A percentile compares a stretch with the other conserved stretches of the same genome.
Conservation (phyloP, 768 basidiomycete species). For the Exidia glandulosa region DNA sequence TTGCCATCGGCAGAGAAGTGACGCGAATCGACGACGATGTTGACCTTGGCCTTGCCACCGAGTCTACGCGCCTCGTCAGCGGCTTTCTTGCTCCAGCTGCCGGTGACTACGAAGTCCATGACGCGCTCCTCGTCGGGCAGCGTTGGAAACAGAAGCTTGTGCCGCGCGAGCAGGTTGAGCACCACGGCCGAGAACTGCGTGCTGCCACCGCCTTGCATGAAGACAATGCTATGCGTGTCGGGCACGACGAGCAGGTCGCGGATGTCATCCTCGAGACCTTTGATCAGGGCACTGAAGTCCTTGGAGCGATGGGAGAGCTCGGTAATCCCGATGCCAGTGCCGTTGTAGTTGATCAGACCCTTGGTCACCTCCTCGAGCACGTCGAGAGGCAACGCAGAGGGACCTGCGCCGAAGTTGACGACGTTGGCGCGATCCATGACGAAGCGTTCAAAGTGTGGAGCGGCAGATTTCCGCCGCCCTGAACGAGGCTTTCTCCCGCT, state of each 20-base stretch:
- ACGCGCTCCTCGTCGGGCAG: conserved; percentile 40
- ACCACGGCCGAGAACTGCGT: conserved; percentile 88
- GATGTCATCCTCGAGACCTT: conserved; percentile 50
- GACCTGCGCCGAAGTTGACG: conserved; percentile 91
- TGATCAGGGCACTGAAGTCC: conserved; percentile 67
- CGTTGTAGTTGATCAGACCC: conserved; percentile 82
- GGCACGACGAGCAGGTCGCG: conserved; percentile 75
- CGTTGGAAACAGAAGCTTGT: conserved; percentile 64
- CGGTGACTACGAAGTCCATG: conserved; percentile 87
- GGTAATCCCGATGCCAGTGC: conserved; percentile 89
- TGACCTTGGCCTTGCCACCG: conserved; percentile 41
- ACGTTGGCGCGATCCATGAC: conserved; percentile 34
- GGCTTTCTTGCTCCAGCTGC: conserved; percentile 86
- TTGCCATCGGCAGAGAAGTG: conserved; percentile 51
- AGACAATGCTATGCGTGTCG: conserved; percentile 72
- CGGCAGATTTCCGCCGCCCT: no score
- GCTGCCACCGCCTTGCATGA: conserved; percentile 91
- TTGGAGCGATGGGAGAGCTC: conserved; percentile 94
- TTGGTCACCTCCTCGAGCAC: conserved; percentile 75
- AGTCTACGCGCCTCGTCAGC: conserved; percentile 72
- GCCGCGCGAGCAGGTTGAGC: conserved; percentile 80
- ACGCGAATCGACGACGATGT: conserved; percentile 64
- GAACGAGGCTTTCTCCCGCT: not conserved
- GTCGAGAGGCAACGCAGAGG: conserved; percentile 79
- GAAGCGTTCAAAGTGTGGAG: not conserved